Conservation (phyloP, 768 basidiomycete species). For the Termitomyces heimii region DNA sequence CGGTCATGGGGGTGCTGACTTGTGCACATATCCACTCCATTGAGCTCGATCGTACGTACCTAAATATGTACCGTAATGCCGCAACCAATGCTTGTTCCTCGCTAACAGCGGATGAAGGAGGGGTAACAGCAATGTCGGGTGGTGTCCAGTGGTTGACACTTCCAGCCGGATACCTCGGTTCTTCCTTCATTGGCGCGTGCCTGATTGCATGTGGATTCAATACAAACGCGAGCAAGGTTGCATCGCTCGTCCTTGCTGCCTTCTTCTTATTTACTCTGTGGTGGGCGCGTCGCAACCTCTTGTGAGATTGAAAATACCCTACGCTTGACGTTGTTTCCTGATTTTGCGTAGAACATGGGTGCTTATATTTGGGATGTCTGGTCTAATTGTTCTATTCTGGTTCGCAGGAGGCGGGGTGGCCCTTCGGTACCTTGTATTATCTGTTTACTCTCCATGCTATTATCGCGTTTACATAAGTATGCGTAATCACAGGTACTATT, state of each 20-base stretch:
- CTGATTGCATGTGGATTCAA: constrained; percentile 87
- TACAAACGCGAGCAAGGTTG: constrained; percentile 84
- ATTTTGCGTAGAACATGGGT: constrained; percentile 57
- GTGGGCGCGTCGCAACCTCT: constrained; percentile 74
- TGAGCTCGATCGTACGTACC: constrained; percentile 73
- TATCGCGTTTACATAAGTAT: not conserved
- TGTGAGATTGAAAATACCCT: constrained; percentile 38
- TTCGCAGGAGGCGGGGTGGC: constrained; percentile 72
- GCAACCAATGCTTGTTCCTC: not conserved
- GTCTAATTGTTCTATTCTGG: constrained; percentile 78
- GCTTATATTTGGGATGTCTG: constrained; percentile 74
- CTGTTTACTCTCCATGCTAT: not conserved
- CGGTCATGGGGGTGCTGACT: constrained; percentile 71
- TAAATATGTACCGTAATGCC: not conserved
- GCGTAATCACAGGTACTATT: constrained; percentile 49
- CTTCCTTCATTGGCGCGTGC: constrained; percentile 79
- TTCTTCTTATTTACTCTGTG: constrained; percentile 87
- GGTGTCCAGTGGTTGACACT: constrained; percentile 79
- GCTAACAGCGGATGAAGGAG: constrained; percentile 75
- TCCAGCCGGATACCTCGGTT: constrained; percentile 78
- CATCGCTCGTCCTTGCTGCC: constrained; percentile 71
- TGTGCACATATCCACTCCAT: constrained; percentile 85
- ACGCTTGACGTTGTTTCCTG: not conserved
- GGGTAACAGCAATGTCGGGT: constrained; percentile 81
- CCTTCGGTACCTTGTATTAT: constrained; percentile 66